Conservation (phyloP, 2,329 filamentous ascomycete genomes). For the Microdochium paspali region DNA sequence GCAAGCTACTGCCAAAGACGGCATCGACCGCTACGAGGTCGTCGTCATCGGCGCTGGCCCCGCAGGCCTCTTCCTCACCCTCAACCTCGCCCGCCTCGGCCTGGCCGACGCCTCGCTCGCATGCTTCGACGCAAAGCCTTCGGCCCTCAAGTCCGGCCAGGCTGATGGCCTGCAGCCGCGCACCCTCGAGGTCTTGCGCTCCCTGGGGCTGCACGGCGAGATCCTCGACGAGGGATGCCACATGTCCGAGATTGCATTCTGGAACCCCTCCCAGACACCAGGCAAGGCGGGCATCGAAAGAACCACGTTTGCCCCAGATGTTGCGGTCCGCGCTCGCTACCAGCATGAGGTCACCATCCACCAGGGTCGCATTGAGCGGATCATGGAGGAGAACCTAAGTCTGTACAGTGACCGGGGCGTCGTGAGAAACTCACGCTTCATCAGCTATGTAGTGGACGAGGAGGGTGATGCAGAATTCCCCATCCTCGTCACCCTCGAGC, state of each 20-base stretch:
- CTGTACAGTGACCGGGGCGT: constrained; percentile 25
- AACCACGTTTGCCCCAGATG: constrained; percentile 26
- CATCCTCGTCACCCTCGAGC: constrained; percentile 46
- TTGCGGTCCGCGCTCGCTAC: constrained; percentile 25
- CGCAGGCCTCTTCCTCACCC: constrained; percentile 27
- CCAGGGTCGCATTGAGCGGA: constrained; percentile 33
- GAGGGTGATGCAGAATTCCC: constrained; percentile 35
- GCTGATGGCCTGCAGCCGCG: constrained; percentile 31
- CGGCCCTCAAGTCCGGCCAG: constrained; percentile 26
- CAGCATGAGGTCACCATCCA: constrained; percentile 32
- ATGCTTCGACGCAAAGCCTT: constrained; percentile 29
- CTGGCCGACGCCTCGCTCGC: constrained; percentile 26
- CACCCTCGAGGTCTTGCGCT: constrained; percentile 30
- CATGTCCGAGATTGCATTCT: constrained; percentile 26
- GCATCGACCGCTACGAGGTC: constrained; percentile 27
- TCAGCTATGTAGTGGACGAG: constrained; percentile 23
- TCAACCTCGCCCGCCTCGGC: constrained; percentile 31
- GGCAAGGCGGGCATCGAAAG: constrained; percentile 22
- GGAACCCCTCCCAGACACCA: constrained; percentile 18
- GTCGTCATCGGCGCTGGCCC: constrained; percentile 30
- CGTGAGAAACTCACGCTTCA: constrained; percentile 20
- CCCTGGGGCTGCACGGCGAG: constrained; percentile 27
- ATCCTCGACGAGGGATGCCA: constrained; percentile 26
- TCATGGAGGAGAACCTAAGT: constrained; percentile 28
- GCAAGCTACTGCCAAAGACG: constrained; percentile 4